Evolutionary conservation across 805 yeast genomes (phyloP).

Genomic region (Candida easanensis): DNA sequence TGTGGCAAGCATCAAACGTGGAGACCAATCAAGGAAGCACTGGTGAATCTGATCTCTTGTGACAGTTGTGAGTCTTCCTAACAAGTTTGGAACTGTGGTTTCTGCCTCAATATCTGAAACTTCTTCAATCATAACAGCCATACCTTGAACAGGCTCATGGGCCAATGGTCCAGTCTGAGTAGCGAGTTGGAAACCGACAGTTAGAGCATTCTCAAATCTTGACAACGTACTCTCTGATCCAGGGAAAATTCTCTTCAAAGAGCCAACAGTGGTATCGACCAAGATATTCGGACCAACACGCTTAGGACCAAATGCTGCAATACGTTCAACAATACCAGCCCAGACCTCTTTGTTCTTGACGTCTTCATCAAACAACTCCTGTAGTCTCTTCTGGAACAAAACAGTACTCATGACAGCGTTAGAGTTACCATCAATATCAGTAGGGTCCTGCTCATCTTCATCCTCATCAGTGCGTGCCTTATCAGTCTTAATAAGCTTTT

Average conservation of each 20-base stretch:
- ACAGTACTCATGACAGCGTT: constrained; percentile 25
- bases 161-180: constrained; percentile 84
- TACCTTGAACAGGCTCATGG: constrained; percentile 84
- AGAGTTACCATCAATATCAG: constrained; percentile 22
- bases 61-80: constrained; percentile 72
- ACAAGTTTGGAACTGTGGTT: constrained; percentile 39
- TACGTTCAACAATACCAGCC: constrained; percentile 33
- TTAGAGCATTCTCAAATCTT: constrained; percentile 57
- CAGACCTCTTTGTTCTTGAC: constrained; percentile 27
- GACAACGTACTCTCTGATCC: constrained; percentile 19
- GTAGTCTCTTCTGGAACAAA: constrained; percentile 34
- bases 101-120: constrained; percentile 21
- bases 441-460: constrained; percentile 15
- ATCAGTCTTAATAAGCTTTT: constrained; percentile 29
- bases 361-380: constrained; percentile 29
- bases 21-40: constrained; percentile 76
- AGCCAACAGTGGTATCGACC: constrained; percentile 45
- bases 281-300: constrained; percentile 73
- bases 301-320: constrained; percentile 75
- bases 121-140: constrained; percentile 47
- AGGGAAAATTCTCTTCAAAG: constrained; percentile 34
- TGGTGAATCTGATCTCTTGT: constrained; percentile 72
- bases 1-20: constrained; percentile 88
- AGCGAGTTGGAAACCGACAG: constrained; percentile 85
- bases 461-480: constrained; percentile 15